These are phyloP conservation scores for Mycena haematopus DNA, from an alignment of 768 basidiomycete species.

Conservation along the genomic window DNA sequence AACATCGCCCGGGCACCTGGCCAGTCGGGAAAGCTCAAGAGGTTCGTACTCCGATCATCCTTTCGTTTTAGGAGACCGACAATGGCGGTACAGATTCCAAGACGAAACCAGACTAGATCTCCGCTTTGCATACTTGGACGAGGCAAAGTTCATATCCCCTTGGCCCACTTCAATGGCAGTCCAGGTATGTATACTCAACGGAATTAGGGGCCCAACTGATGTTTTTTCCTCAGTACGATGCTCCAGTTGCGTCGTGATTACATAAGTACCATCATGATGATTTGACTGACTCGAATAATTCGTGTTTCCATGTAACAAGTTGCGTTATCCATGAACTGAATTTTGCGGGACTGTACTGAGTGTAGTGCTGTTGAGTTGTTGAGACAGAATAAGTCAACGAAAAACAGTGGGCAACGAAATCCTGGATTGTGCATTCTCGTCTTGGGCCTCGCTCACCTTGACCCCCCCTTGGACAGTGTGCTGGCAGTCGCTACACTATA, in stretches of 20 bases:
- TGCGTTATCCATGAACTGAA: no score
- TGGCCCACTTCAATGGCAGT: constrained; percentile 76
- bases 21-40: constrained; percentile 65
- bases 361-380: no score
- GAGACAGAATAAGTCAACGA: no score
- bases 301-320: no score
- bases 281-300: neutral
- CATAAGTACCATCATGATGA: neutral
- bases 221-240: constrained; percentile 14
- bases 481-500: no score
- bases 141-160: constrained; percentile 54
- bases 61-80: neutral
- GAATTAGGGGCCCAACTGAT: neutral
- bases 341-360: no score
- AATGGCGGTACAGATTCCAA: constrained; percentile 49
- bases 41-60: constrained; percentile 41
- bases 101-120: constrained; percentile 55
- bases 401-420: no score
- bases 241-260: neutral
- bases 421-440: no score
- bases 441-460: no score
- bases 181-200: constrained; percentile 45
- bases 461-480: no score
- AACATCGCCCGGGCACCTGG: constrained; percentile 73
- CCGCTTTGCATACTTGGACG: constrained; percentile 62